These are phyloP conservation scores for Lentinula detonsa DNA, from an alignment of 768 basidiomycete species.

Conservation along the genomic window DNA sequence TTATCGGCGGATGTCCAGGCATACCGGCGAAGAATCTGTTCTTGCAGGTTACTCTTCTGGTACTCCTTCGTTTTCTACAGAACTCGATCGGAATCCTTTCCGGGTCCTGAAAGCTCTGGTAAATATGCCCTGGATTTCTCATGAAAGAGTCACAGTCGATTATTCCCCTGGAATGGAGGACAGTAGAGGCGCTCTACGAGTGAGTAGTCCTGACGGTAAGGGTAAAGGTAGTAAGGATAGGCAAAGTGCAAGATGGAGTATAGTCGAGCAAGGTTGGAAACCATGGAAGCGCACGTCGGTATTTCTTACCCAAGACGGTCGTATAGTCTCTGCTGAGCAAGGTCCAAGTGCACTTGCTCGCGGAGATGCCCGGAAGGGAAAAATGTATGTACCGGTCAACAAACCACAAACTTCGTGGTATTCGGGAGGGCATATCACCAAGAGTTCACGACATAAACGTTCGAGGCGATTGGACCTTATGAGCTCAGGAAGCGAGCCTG, in stretches of 20 bases:
- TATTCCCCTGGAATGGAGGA: constrained; percentile 1
- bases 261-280: constrained; percentile 2
- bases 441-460: neutral
- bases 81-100: constrained; percentile 1
- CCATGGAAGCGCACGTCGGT: constrained; percentile 1
- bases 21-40: neutral
- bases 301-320: constrained; percentile 1
- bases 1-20: constrained; percentile 1
- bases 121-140: constrained; percentile 2
- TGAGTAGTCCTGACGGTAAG: neutral
- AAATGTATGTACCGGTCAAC: constrained; percentile 1
- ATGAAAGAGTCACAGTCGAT: constrained; percentile 2
- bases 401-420: constrained; percentile 2
- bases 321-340: neutral
- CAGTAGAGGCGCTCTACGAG: neutral
- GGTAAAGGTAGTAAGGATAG: neutral
- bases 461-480: neutral
- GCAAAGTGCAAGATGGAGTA: constrained; percentile 1
- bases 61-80: constrained; percentile 1
- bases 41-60: neutral
- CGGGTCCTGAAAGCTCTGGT: neutral
- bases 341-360: neutral
- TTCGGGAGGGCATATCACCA: neutral
- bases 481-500: neutral
- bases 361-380: constrained; percentile 2